Evolutionary conservation across 768 basidiomycete genomes (phyloP), one percentile per base, ranked within the genome.

Genomic region (Royoungia palumana): DNA sequence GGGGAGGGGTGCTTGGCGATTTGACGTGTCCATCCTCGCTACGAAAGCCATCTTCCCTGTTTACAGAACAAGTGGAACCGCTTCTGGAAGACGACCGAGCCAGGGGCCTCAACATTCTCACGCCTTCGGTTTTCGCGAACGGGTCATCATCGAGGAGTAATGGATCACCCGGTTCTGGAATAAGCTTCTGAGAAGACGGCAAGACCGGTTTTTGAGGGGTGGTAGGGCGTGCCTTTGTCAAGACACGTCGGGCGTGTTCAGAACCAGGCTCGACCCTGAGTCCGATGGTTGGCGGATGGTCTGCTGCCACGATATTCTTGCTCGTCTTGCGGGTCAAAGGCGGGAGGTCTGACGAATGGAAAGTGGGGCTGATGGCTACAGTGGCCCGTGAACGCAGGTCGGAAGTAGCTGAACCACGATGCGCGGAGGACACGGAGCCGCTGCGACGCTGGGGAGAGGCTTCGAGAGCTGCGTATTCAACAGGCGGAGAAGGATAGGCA

Each of bases 51-150:
- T 46, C 46, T 14, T 51, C 61, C 35, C 19, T 42, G 17, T 53
- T 46, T 8, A 30, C 21, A 9, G 49, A 37, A 4, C 41, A 41
- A 9, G 41, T 53, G 3, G 42, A 47, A 0, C 36, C 37, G 34
- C 38, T 51, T 28, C 25, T 47, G 3, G 57, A 56, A 0, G 38
- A 40, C 3, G 50, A 36, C 10, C 41, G 35, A n/a, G 19, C 22
- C 38, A 51, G 57, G 37, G 54, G 40, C 27, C 64, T 68, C 32
- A 80, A 28, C 70, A 84, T 61, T 57, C 60, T 76, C 8, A 83
- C 80, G 16, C 78, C 80, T 35, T 76, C 75, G 0, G 62, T 65
- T 57, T 75, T 76, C 10, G 81, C 82, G 63, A 84, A 83, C 4
- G 82, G 66, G 17, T 67, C 66, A 11, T 58, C 56, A 11, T 68